Base-by-base conservation (phyloP, 192 early-diverging fungal species). In the Podila verticillata region DNA sequence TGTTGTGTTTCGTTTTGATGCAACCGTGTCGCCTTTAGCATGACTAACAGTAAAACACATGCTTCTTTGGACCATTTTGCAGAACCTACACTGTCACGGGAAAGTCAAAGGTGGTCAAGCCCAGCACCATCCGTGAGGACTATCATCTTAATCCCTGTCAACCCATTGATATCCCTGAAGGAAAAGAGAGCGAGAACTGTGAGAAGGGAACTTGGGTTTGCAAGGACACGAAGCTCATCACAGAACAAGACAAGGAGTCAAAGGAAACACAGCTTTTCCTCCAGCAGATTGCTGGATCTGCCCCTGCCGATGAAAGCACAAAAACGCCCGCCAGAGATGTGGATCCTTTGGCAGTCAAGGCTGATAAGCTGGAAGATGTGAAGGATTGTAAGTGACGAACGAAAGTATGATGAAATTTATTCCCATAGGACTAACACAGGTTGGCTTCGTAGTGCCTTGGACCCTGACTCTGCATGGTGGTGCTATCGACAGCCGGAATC, bases 141-240 rank as follows among this genome's bases (percentile, higher is more conserved):
- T 80, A 80, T 58, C n/a, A 48, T 17, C n/a, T 80, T 20, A 80
- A 80, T 39, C 77, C 77, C 4, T 80, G 77, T 66, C 69, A 80
- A 24, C 70, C 77, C 9, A 67, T 80, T 44, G 47, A 36, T 4
- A 30, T 80, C 15, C 77, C 77, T 26, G 77, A 80, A 6, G 77
- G 70, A 30, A 31, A 72, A 48, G 65, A 48, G 19, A 59, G 63
- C 4, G 17, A 51, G 0, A 59, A 72, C 26, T 80, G 77, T 34
- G 13, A 56, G 24, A 44, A 64, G 2, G 70, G 66, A 28, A 35
- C 77, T 8, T 80, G 77, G 77, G 77, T 80, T 22, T 80, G 77
- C 34, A 70, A 65, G 31, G 77, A 80, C n/a, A 63, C 32, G 7
- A 80, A 80, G 48, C 29, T 68, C 13, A 28, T 80, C 26, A 36